Percentiles rank a stretch among this genome's conserved stretches.
phyloP scores from a whole-genome alignment of 73 alveolate genomes.

The Paramecium primaurelia region DNA sequence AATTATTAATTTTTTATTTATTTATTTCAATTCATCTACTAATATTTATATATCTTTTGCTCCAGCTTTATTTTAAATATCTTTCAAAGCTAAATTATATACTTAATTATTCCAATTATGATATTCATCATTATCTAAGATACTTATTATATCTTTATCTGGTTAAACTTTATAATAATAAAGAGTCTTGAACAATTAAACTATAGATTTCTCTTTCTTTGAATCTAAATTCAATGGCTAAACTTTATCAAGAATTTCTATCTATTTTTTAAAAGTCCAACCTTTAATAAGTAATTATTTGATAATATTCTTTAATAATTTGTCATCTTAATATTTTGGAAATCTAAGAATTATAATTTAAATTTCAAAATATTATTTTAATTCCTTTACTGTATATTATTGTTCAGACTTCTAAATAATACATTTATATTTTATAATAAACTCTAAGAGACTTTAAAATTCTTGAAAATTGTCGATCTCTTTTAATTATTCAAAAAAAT shows the following conservation, averaged over 20 bases:
- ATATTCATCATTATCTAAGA: background rate
- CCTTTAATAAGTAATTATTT: background rate
- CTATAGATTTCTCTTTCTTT: background rate
- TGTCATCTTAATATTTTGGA: background rate
- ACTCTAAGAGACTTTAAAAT: background rate
- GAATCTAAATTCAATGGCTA: background rate
- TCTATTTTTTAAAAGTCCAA: background rate
- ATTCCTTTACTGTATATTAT: background rate
- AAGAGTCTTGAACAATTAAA: background rate
- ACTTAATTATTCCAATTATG: background rate
- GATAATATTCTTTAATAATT: background rate
- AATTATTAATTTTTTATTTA: background rate
- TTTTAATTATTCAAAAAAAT: background rate
- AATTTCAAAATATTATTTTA: background rate
- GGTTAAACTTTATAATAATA: background rate
- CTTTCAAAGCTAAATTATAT: background rate
- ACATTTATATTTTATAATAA: background rate
- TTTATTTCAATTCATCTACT: background rate
- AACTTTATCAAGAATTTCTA: background rate
- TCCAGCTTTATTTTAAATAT: background rate
- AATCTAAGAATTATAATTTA: background rate
- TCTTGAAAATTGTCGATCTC: background rate
- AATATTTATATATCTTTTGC: background rate
- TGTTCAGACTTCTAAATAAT: background rate
- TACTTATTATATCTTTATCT: background rate